Percentiles rank a stretch among this genome's conserved stretches.
Conservation (phyloP, 2,329 filamentous ascomycete genomes). For the Dactylellina sp. region DNA sequence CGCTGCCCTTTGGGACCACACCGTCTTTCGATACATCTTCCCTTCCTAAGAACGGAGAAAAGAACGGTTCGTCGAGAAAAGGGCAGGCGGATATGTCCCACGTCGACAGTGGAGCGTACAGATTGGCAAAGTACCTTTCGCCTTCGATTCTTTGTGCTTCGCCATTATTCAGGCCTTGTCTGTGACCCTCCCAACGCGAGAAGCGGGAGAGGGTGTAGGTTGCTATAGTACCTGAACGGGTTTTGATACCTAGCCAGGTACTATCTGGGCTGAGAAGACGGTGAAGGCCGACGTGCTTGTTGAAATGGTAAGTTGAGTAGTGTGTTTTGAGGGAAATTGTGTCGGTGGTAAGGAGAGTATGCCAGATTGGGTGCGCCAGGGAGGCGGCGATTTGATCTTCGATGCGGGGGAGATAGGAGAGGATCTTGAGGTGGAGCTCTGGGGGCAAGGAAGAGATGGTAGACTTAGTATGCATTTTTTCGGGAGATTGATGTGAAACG, state of each 20-base stretch:
- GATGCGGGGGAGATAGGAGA: slow-evolving; percentile 26
- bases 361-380: slow-evolving; percentile 16
- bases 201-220: slow-evolving; percentile 18
- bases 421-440: slow-evolving; percentile 36
- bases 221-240: slow-evolving; percentile 3
- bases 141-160: neutral
- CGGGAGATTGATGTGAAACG: too few species aligned
- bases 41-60: slow-evolving; percentile 1
- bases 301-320: neutral
- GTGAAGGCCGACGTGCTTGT: slow-evolving; percentile 15
- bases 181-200: neutral
- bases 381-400: slow-evolving; percentile 28
- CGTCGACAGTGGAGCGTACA: neutral
- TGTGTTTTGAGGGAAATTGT: neutral
- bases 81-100: neutral
- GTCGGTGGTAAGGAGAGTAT: neutral
- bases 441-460: slow-evolving; percentile 15
- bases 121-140: slow-evolving; percentile 1
- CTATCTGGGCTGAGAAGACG: slow-evolving; percentile 19
- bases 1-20: neutral
- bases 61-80: slow-evolving; percentile 17
- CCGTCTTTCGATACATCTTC: neutral
- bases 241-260: slow-evolving; percentile 23
- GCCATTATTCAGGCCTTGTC: neutral
- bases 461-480: neutral